Conservation (phyloP, 331 rosid species). For the Dryas integrifolia region DNA sequence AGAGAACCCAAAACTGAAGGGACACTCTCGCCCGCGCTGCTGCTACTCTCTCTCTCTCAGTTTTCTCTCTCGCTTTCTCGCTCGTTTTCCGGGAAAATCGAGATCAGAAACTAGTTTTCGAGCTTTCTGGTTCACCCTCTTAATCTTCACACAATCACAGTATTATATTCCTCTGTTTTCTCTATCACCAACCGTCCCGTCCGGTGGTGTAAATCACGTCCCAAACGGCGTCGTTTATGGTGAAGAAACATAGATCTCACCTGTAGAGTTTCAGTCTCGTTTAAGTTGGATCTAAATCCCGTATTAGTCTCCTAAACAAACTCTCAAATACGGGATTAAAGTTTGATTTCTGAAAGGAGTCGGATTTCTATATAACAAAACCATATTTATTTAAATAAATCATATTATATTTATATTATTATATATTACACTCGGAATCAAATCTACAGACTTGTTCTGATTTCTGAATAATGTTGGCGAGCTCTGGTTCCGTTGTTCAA, state of each 20-base stretch:
- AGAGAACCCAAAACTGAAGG: slow-evolving; percentile 29
- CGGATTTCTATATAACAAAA: neutral
- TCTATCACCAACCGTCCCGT: neutral
- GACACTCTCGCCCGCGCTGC: neutral
- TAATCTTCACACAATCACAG: too few species aligned
- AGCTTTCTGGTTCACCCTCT: too few species aligned
- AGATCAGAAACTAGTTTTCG: neutral
- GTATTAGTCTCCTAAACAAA: slow-evolving; percentile 2
- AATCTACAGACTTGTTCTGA: slow-evolving; percentile 10
- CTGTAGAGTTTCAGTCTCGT: neutral
- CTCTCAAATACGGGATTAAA: neutral
- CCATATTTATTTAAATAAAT: neutral
- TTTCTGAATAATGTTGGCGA: slow-evolving; percentile 39
- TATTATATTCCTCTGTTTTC: neutral
- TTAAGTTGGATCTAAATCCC: slow-evolving; percentile 8
- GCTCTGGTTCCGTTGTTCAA: slow-evolving; percentile 38
- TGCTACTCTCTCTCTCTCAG: neutral
- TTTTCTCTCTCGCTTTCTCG: neutral
- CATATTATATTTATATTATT: neutral
- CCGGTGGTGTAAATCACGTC: too few species aligned
- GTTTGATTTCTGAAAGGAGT: neutral
- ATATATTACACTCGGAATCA: neutral
- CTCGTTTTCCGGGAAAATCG: slow-evolving; percentile 18
- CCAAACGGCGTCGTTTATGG: neutral
- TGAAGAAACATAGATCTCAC: neutral